Base-by-base conservation (phyloP, 352 stramenopile species). In the Phytophthora parvispora region DNA sequence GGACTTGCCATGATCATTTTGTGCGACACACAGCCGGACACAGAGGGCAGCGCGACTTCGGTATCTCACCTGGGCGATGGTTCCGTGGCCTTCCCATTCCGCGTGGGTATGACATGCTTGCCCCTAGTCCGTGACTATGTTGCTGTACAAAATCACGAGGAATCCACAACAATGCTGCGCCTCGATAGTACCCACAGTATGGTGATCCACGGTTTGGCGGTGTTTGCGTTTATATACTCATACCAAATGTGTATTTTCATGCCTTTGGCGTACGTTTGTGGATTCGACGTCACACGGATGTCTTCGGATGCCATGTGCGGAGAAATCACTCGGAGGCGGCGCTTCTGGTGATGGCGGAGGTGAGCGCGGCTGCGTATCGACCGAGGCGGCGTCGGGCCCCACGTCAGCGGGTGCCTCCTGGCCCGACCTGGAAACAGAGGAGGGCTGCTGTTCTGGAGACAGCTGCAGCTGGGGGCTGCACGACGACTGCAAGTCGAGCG, bases 191-290 rank as follows among this genome's bases (percentile, higher is more conserved):
- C 55, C 2, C 55, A 56, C 45, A 64, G 29, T 24, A 56, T 56
- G 43, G 31, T 47, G 1, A 62, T 52, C 15, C 50, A 62, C 13
- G 27, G 27, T 3, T 64, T 56, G n/a, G 4, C 38, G 12, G 45
- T 64, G 15, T 64, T 64, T 49, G 45, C 47, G 1, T 64, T 56
- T 38, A 31, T 28, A 36, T 56, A 42, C 27, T 56, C 57, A 9
- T 29, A 64, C 32, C 29, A 31, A 24, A 15, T 28, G 9, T 20
- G 29, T 2, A 20, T 56, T 29, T 64, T 50, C 27, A 40, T 64
- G 10, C 34, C 8, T 9, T 2, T 50, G 3, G 57, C 13, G 9
- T 56, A 49, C 45, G 48, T 64, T 64, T 64, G 56, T 20, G 31
- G 31, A 36, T 36, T 36, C 6, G 31, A 10, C 31, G 31, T 10